Evolutionary conservation across 106 monocot species (phyloP), one percentile per base, ranked within the genome.

Genomic region (Amphibolis antarctica): DNA sequence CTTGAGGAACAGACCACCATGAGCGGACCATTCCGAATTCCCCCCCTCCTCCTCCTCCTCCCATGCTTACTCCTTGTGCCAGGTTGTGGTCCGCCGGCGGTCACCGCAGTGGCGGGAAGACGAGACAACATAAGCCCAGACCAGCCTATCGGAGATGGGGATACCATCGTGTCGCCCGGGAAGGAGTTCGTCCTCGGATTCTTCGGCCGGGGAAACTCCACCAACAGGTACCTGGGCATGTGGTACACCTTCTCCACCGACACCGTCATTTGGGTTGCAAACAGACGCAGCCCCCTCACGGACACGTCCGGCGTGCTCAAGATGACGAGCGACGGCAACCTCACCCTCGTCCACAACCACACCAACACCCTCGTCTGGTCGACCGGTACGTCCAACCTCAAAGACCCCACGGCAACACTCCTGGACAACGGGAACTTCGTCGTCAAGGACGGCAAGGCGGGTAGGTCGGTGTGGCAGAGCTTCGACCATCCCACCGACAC

Each of bases 401-500:
- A 24, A 10, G n/a, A 23, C 19, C 28, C 73, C 1, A 28, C 42
- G 2, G 68, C 66, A 15, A 72, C 62, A 19, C 66, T 87, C 13
- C 58, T 77, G 5, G 83, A 82, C 31, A 55, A 63, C 11, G 86
- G 82, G 14, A 86, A 86, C 42, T 49, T 86, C 25, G n/a, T 64
- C 0, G 24, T 64, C 14, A 64, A 5, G 49, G 64, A 50, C 5
- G 49, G 1, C 21, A 50, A 9, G 17, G 15, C 43, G 19, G 11
- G 12, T 21, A 62, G 7, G 9, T 3, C 48, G 26, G 26, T 64
- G 6, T 88, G 88, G 83, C 83, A 87, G 64, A 80, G 83, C 69
- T 87, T 87, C 36, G 74, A 84, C 42, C 46, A 74, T 70, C 88
- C 85, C 5, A 74, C 88, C 1, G 78, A 85, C 68, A 82, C 89